Conservation (phyloP, 2,329 filamentous ascomycete genomes). For the Xenosphaeropsis pyriputrescens region DNA sequence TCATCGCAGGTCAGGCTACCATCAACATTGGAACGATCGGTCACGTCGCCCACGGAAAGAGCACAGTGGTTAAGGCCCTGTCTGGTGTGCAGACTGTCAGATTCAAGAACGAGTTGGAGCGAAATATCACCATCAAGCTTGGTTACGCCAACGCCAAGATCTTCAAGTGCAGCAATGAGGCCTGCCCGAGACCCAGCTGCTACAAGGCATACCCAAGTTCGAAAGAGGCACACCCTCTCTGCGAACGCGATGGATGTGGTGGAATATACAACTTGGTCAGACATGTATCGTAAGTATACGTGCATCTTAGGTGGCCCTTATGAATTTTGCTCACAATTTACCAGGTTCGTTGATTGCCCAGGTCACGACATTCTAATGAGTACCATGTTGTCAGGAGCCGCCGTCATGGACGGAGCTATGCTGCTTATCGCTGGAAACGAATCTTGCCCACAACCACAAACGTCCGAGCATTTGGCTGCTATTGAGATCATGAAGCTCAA, state of each 20-base stretch:
- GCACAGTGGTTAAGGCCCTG: constrained; percentile 97
- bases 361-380: constrained; percentile 99
- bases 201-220: constrained; percentile 97
- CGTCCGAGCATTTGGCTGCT: constrained; percentile 93
- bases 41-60: constrained; percentile 97
- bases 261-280: constrained; percentile 80
- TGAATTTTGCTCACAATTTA: constrained; percentile 13
- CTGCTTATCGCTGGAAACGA: constrained; percentile 97
- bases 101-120: constrained; percentile 99
- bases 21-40: constrained; percentile 99
- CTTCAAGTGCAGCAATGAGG: constrained; percentile 90
- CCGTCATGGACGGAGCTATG: constrained; percentile 97
- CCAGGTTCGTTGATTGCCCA: constrained; percentile 91
- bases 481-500: constrained; percentile 99
- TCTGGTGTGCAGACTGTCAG: constrained; percentile 97
- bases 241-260: constrained; percentile 80
- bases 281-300: constrained; percentile 69
- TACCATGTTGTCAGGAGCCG: constrained; percentile 98
- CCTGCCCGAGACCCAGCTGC: constrained; percentile 88
- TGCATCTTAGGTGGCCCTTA: not conserved
- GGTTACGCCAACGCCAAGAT: constrained; percentile 99
- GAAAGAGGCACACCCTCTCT: constrained; percentile 94
- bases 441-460: constrained; percentile 95
- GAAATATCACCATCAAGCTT: constrained; percentile 99
- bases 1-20: constrained; percentile 93